Evolutionary conservation across 1,284 basidiomycete genomes (phyloP).

Genomic region (Rhodotorula sp.): DNA sequence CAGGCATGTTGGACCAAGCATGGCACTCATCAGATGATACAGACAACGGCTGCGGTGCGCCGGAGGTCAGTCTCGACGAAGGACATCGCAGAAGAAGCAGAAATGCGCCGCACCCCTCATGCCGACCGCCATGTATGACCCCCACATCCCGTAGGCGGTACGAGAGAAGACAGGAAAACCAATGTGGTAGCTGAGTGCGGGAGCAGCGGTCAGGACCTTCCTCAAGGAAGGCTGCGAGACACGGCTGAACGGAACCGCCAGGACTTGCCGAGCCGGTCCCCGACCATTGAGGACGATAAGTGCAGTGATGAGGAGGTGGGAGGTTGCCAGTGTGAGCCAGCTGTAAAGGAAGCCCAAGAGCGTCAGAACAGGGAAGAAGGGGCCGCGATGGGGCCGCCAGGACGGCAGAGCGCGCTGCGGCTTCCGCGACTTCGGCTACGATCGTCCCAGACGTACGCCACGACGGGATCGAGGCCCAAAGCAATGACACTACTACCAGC

Average conservation of each 20-base stretch:
- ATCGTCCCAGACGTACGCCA: neutral
- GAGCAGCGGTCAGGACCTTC: too few species aligned
- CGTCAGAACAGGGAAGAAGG: too few species aligned
- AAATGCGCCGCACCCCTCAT: neutral
- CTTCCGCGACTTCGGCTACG: too few species aligned
- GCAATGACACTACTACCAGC: neutral
- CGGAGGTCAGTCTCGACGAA: neutral
- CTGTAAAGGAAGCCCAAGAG: too few species aligned
- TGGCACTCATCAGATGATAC: neutral
- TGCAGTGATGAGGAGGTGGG: neutral
- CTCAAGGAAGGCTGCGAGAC: too few species aligned
- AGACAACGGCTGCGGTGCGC: neutral
- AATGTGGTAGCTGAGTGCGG: neutral
- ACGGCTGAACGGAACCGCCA: too few species aligned
- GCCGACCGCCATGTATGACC: neutral
- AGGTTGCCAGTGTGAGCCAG: conserved; percentile 1
- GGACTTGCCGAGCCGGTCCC: neutral
- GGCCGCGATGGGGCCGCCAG: too few species aligned
- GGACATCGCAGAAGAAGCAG: too few species aligned
- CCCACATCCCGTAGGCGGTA: neutral
- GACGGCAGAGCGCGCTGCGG: too few species aligned
- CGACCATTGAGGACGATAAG: conserved; percentile 1
- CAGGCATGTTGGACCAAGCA: too few species aligned
- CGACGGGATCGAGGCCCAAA: neutral
- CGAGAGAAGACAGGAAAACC: neutral